These are phyloP conservation scores for Scleroderma bovista DNA, from an alignment of 768 basidiomycete genomes.

Conservation along the genomic window DNA sequence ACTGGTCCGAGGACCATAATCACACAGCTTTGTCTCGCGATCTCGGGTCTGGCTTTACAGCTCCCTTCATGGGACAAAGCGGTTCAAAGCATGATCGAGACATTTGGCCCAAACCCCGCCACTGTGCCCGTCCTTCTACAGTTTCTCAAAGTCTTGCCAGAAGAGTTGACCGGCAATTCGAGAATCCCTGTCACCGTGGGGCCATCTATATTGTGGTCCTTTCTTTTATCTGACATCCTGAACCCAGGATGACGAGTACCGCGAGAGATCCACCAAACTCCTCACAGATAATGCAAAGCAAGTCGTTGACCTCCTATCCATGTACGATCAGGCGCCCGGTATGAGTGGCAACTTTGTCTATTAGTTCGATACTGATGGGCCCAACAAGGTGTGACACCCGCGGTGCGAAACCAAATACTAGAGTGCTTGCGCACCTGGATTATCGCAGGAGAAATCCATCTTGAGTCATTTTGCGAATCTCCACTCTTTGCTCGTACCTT, in stretches of 20 bases:
- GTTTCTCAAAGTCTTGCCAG: constrained; percentile 87
- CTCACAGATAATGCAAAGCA: constrained; percentile 63
- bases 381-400: constrained; percentile 74
- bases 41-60: constrained; percentile 89
- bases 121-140: constrained; percentile 83
- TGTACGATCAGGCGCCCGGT: constrained; percentile 91
- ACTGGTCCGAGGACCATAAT: constrained; percentile 78
- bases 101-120: constrained; percentile 77
- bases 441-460: constrained; percentile 74
- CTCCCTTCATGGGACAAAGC: constrained; percentile 80
- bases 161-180: constrained; percentile 79
- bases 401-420: constrained; percentile 79
- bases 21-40: constrained; percentile 83
- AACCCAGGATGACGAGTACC: constrained; percentile 69
- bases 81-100: constrained; percentile 75
- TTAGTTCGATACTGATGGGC: not conserved
- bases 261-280: constrained; percentile 52
- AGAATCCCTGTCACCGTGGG: constrained; percentile 86
- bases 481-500: constrained; percentile 82
- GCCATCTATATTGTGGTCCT: constrained; percentile 9
- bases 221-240: constrained; percentile 7
- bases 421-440: constrained; percentile 86
- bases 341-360: too few relatives aligned
- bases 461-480: constrained; percentile 57
- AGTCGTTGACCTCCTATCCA: constrained; percentile 70